These are phyloP conservation scores for Gentiana macrophylla DNA, from an alignment of 257 asterid species.

Conservation along the genomic window DNA sequence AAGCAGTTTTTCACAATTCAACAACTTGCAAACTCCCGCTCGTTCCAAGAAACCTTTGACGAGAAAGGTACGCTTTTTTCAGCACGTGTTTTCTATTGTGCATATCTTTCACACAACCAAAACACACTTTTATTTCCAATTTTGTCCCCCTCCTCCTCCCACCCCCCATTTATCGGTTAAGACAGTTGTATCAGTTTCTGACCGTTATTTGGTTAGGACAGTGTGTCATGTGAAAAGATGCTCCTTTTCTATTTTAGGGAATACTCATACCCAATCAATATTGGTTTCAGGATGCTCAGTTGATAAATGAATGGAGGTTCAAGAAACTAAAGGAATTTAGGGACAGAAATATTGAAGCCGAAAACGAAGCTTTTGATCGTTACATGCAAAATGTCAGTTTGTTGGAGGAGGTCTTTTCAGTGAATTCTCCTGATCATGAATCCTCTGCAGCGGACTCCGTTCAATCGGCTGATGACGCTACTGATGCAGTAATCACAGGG, in stretches of 20 bases:
- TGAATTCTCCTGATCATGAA: slow-evolving; percentile 31
- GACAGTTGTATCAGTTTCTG: too few species aligned
- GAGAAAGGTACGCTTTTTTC: slow-evolving; percentile 42
- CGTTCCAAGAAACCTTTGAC: slow-evolving; percentile 81
- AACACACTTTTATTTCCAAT: too few species aligned
- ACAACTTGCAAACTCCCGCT: slow-evolving; percentile 51
- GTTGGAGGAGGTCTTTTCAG: slow-evolving; percentile 66
- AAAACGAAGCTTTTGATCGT: slow-evolving; percentile 76
- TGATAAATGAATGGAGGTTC: slow-evolving; percentile 90
- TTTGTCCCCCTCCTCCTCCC: too few species aligned
- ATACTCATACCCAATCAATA: not conserved
- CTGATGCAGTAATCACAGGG: slow-evolving; percentile 22
- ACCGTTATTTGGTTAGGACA: not conserved
- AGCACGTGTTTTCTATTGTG: too few species aligned
- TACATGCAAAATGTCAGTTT: slow-evolving; percentile 61
- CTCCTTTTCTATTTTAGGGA: not conserved
- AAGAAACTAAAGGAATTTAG: slow-evolving; percentile 68
- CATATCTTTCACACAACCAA: too few species aligned
- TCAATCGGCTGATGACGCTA: slow-evolving; percentile 26
- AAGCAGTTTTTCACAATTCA: slow-evolving; percentile 77
- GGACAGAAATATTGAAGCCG: slow-evolving; percentile 54
- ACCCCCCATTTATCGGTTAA: too few species aligned
- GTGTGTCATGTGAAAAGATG: slow-evolving; percentile 3
- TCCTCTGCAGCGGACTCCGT: slow-evolving; percentile 16
- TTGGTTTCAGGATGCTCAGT: slow-evolving; percentile 64